These are phyloP conservation scores for Begonia masoniana DNA, from an alignment of 306 rosid species.

Conservation along the genomic window DNA sequence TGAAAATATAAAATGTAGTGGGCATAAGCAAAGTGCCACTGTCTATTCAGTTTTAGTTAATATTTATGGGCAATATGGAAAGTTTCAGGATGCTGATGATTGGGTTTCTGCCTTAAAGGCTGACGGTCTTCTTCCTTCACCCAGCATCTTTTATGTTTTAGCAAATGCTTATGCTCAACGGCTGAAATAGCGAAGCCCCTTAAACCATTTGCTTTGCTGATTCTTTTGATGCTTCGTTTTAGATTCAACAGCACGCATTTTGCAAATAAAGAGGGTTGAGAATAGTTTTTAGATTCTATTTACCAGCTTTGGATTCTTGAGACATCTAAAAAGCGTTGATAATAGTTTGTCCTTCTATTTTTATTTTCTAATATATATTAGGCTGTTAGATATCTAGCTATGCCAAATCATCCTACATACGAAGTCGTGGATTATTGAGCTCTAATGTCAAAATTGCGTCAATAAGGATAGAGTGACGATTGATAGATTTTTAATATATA, in stretches of 20 bases:
- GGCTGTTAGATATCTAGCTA: too few relatives aligned
- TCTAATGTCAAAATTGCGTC: too few relatives aligned
- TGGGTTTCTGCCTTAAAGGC: slow-evolving; percentile 49
- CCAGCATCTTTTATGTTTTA: slow-evolving; percentile 42
- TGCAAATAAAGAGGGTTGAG: neutral
- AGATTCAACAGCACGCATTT: neutral
- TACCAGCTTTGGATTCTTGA: neutral
- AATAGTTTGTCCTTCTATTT: neutral
- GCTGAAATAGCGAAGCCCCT: too few relatives aligned
- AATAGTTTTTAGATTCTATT: neutral
- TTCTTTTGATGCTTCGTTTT: neutral
- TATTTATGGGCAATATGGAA: slow-evolving; percentile 67
- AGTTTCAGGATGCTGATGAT: slow-evolving; percentile 40
- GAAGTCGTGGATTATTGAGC: too few relatives aligned
- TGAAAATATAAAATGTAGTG: slow-evolving; percentile 43
- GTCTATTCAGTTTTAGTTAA: slow-evolving; percentile 57
- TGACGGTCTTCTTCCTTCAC: slow-evolving; percentile 41
- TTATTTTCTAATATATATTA: too few relatives aligned
- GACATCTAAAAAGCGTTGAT: neutral
- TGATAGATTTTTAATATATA: too few relatives aligned
- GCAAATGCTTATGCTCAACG: slow-evolving; percentile 82
- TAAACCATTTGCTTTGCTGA: slow-evolving; percentile 1
- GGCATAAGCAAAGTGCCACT: slow-evolving; percentile 31
- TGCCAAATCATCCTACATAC: too few relatives aligned
- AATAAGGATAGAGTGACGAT: too few relatives aligned